Evolutionary conservation across 75 land plant species (phyloP), one percentile per base, ranked within the genome.

Genomic region (Larix kaempferi): DNA sequence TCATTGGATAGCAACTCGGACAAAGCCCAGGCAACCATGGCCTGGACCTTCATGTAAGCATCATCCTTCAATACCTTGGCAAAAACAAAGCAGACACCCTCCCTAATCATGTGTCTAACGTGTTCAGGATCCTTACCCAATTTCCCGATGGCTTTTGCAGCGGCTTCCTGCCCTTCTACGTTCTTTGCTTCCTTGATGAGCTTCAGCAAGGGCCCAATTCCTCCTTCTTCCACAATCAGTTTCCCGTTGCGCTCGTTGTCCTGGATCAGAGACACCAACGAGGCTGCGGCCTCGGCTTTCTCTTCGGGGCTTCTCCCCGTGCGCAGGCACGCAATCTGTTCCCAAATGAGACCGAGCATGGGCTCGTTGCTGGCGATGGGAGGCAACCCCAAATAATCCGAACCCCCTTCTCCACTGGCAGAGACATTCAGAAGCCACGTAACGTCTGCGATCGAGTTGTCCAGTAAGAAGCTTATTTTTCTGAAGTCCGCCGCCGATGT

Each of bases 351-450:
- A 63, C 89, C 82, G 33, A 95, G 55, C 56, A 90, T 91, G 26
- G 98, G 98, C 77, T 95, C 96, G 54, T 90, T 91, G 23, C 91
- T 75, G 0, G 98, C 98, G 57, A 95, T 95, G 5, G 98, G 95
- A 23, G 98, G 93, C 15, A 94, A 74, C 2, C 97, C 95, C 6
- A 82, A 75, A 35, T 71, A 86, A 37, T 79, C 77, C 27, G 77
- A 82, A 1, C 82, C 54, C 6, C 73, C 77, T 19, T 80, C 84
- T 10, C 59, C 93, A 5, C 76, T 39, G 3, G 87, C 77, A 0
- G 92, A 92, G 49, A 94, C 89, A 6, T 86, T 86, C 21, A 94
- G 87, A 22, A 94, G 81, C 95, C 97, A 94, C 2, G 90, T 90
- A 15, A 92, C 88, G 57, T 92, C 92, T 12, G 84, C 92, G 35